A percentile compares a stretch with the other conserved stretches of the same genome.
Conservation (phyloP, 371 early-diverging fungal species). For the Blakeslea trispora region DNA sequence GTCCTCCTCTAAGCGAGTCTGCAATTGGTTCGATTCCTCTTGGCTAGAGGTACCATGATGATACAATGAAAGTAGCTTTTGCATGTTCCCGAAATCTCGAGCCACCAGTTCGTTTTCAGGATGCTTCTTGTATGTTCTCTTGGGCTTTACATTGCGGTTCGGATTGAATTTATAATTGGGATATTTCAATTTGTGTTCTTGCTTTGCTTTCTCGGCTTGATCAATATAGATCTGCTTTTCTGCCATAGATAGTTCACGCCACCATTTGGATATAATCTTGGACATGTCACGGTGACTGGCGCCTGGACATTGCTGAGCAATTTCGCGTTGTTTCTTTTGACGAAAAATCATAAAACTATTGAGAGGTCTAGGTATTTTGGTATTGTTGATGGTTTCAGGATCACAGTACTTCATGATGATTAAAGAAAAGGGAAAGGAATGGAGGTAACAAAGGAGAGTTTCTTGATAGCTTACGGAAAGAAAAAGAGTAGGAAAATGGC, state of each 20-base stretch:
- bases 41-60: background rate
- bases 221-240: conserved; percentile 59
- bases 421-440: too few relatives aligned
- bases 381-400: too few relatives aligned
- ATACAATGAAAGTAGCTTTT: background rate
- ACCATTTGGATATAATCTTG: conserved; percentile 69
- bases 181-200: conserved; percentile 46
- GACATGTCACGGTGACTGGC: conserved; percentile 71
- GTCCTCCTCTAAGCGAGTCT: too few relatives aligned
- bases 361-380: conserved; percentile 36
- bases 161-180: conserved; percentile 1
- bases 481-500: too few relatives aligned
- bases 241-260: conserved; percentile 56
- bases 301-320: conserved; percentile 55
- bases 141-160: background rate
- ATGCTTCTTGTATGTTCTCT: conserved; percentile 1
- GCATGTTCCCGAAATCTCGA: background rate
- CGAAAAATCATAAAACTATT: conserved; percentile 71
- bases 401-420: too few relatives aligned
- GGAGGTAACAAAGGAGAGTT: too few relatives aligned
- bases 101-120: conserved; percentile 2
- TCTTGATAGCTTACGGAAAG: too few relatives aligned
- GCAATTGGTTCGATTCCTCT: too few relatives aligned
- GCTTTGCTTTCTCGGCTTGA: conserved; percentile 54
- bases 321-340: conserved; percentile 64